These are phyloP conservation scores for Oryza officinalis DNA, from an alignment of 176 grass and related monocot species.

Conservation along the genomic window DNA sequence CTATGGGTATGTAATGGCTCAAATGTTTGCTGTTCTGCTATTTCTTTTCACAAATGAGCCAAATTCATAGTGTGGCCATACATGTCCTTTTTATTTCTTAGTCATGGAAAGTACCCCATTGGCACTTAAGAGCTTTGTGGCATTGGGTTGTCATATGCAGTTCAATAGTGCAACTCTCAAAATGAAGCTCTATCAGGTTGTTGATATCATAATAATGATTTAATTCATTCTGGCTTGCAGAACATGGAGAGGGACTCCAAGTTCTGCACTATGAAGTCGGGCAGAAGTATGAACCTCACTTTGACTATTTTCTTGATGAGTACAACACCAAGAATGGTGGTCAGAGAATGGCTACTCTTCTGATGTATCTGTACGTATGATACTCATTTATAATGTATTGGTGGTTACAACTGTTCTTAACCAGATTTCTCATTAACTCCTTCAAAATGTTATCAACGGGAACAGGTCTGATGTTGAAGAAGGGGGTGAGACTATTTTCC, in stretches of 20 bases:
- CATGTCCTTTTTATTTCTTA: not conserved
- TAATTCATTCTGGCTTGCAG: conserved; percentile 33
- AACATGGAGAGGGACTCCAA: conserved; percentile 89
- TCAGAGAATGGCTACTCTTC: conserved; percentile 85
- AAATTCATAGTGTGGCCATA: not conserved
- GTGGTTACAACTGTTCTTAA: not conserved
- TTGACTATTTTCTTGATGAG: conserved; percentile 88
- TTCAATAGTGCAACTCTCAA: not conserved
- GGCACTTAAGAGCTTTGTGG: not conserved
- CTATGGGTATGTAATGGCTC: conserved; percentile 47
- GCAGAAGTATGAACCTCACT: conserved; percentile 94
- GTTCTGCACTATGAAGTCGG: conserved; percentile 94
- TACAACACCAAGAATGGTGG: conserved; percentile 91
- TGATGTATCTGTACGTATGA: conserved; percentile 95
- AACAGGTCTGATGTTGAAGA: conserved; percentile 92
- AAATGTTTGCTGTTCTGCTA: not conserved
- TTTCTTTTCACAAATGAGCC: not conserved
- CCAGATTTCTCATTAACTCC: not conserved
- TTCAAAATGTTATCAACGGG: not conserved
- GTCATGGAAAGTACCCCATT: not conserved
- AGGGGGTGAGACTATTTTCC: conserved; percentile 96
- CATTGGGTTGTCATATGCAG: not conserved
- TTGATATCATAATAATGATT: not conserved
- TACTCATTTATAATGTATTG: not conserved
- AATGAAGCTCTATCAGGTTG: not conserved